Evolutionary conservation across 2,329 filamentous ascomycete genomes (phyloP).

Genomic region (Cordyceps farinosa): DNA sequence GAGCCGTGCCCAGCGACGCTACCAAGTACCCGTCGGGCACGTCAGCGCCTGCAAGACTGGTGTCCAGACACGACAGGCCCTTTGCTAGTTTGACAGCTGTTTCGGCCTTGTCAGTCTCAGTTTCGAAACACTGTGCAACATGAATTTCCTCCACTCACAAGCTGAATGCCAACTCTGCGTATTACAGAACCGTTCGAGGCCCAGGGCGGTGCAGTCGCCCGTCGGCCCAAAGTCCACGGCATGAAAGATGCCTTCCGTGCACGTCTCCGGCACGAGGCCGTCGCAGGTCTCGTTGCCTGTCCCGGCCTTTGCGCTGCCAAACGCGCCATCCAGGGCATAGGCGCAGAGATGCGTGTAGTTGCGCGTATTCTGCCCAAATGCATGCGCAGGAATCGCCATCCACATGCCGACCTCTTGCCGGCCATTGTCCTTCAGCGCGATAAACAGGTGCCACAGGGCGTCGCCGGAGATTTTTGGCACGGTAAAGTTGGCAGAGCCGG

Average conservation of each 20-base stretch:
- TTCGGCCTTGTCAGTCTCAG: background rate
- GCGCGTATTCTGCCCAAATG: background rate
- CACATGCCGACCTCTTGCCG: background rate
- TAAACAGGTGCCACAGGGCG: background rate
- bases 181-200: background rate
- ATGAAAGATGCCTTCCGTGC: background rate
- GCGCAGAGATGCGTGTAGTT: background rate
- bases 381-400: background rate
- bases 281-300: background rate
- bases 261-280: background rate
- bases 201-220: background rate
- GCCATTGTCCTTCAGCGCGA: background rate
- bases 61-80: background rate
- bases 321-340: background rate
- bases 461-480: background rate
- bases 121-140: background rate
- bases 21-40: background rate
- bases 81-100: background rate
- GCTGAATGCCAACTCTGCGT: background rate
- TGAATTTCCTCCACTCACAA: background rate
- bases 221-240: background rate
- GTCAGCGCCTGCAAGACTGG: background rate
- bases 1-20: background rate
- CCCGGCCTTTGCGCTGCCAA: background rate
- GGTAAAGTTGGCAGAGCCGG: background rate